Evolutionary conservation across 2,329 filamentous ascomycete species (phyloP), one percentile per base, ranked within the genome.

Genomic region (Colletotrichum sp.): DNA sequence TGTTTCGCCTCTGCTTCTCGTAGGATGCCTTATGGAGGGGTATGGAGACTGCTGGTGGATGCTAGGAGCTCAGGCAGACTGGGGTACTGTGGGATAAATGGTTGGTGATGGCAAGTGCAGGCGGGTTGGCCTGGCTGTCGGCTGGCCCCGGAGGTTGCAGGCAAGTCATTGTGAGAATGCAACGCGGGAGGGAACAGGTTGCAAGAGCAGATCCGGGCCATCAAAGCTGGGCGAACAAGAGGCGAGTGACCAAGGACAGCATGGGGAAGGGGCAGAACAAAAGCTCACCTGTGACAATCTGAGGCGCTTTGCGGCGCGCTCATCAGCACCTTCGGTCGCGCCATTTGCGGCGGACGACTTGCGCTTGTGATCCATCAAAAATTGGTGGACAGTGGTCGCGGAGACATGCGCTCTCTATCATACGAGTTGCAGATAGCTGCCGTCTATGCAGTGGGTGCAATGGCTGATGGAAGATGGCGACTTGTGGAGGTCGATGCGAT

Each of bases 241-340:
- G 15, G 34, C 28, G 71, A 36, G 55, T 30, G 66, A 16, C 24
- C 15, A 24, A 32, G 12, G 55, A 24, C 24, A 60, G 26, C 18
- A 57, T 30, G 68, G 67, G 57, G 70, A 79, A 78, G 69, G 63
- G 79, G 44, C n/a, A 52, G 44, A 52, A 52, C n/a, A 52, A 55
- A 75, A 59, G 78, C 24, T 82, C 84, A 89, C 90, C 82, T 88
- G 89, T 82, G 85, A 86, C 80, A 85, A 85, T 82, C 87, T 92
- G 83, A 89, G 89, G 80, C 90, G 87, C 85, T 92, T 92, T 8
- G 88, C 84, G 71, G 88, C 87, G 81, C 90, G 89, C 79, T 92
- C 89, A 69, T 89, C 87, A 73, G 84, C 44, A 52, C 44, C 83
- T 74, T 91, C 89, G 63, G 84, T 84, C 67, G 84, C 82, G 77